Base-by-base conservation (phyloP, 73 alveolate genomes). In the Stentor coeruleus region DNA sequence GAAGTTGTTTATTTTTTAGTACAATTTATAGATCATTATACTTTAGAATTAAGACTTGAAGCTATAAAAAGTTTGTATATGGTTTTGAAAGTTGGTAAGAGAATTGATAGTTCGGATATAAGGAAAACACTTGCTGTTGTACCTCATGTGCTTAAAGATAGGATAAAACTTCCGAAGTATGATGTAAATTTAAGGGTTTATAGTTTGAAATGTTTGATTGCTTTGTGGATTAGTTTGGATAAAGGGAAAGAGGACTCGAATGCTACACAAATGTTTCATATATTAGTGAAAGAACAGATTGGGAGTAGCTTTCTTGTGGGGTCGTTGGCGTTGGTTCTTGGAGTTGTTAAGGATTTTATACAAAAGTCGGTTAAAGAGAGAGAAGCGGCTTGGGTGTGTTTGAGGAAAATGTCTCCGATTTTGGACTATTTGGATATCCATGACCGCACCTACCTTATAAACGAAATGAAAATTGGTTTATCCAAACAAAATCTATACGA, bases 301-400 rank as follows among this genome's bases (percentile, higher is more conserved):
- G 79, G 79, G 39, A 66, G 40, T 20, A 66, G 79, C 37, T 66
- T 66, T 33, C 79, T 66, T 2, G 79, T 66, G 14, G 79, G 79
- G 39, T 28, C 49, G 49, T 2, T 66, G 14, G 39, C n/a, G 33
- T 14, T 37, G n/a, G 33, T 66, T 14, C n/a, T 66, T 20, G 40
- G 49, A 0, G 37, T 66, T 2, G 40, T 66, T 26, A 20, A 66
- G n/a, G 79, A 66, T 26, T 66, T 20, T 66, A 28, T 66, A 26
- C n/a, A 15, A 20, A 66, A 2, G n/a, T 28, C 37, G 20, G 49
- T 11, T 28, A 40, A 66, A 66, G 79, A 66, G 33, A 66, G 11
- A 20, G 79, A 66, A 1, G 79, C 79, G 0, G 39, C 40, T 20
- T 66, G 79, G 41, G 40, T 11, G 33, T 66, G 79, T 2, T 40